A percentile compares a stretch with the other conserved stretches of the same genome.
These are phyloP conservation scores for Globisporangium orthogonon DNA, from an alignment of 352 stramenopile genomes.

Conservation along the genomic window DNA sequence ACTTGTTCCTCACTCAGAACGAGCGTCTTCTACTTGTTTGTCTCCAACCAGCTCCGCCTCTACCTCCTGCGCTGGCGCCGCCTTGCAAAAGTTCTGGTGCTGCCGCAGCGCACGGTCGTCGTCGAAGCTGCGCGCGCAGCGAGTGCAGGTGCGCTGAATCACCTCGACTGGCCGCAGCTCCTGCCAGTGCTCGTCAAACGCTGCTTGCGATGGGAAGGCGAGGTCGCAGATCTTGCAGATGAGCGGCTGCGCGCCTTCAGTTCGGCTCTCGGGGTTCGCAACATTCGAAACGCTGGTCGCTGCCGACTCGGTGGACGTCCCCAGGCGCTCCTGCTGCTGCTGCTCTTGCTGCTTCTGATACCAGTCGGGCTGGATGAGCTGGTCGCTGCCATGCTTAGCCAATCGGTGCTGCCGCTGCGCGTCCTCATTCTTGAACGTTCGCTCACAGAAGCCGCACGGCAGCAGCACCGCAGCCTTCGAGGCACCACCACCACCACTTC, in stretches of 20 bases:
- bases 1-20: background rate
- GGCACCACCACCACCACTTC: slow-evolving; percentile 11
- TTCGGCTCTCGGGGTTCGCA: background rate
- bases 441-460: slow-evolving; percentile 38
- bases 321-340: background rate
- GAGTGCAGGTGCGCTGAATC: slow-evolving; percentile 26
- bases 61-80: slow-evolving; percentile 1
- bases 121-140: slow-evolving; percentile 48
- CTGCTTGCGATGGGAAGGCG: slow-evolving; percentile 15
- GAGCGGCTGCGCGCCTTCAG: background rate
- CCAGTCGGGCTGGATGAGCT: slow-evolving; percentile 79
- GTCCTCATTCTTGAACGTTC: slow-evolving; percentile 72
- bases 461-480: slow-evolving; percentile 15
- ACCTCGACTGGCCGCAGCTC: slow-evolving; percentile 24
- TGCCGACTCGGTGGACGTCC: no score
- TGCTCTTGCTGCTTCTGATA: slow-evolving; percentile 29
- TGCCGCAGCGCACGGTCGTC: slow-evolving; percentile 68
- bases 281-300: no score
- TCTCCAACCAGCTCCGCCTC: slow-evolving; percentile 1
- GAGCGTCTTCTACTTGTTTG: slow-evolving; percentile 5
- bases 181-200: slow-evolving; percentile 34
- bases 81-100: slow-evolving; percentile 67
- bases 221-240: slow-evolving; percentile 34
- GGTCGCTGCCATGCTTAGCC: slow-evolving; percentile 78
- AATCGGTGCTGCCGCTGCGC: slow-evolving; percentile 64